Evolutionary conservation across 106 monocot genomes (phyloP).

Genomic region (Posidonia australis): DNA sequence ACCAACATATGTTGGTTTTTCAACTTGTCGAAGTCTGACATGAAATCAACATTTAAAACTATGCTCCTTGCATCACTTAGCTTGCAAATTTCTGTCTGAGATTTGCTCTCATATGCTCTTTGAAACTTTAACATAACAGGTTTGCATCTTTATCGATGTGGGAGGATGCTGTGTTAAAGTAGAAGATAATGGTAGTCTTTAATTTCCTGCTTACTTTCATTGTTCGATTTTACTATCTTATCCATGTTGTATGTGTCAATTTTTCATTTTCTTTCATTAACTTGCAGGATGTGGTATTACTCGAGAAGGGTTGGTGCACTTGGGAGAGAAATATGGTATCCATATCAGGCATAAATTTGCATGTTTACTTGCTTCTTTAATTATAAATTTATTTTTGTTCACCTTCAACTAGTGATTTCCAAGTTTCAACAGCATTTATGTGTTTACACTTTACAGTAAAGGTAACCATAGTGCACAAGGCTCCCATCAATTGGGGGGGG

Average conservation of each 20-base stretch:
- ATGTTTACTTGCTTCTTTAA: background rate
- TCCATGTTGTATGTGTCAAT: background rate
- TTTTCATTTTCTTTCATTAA: background rate
- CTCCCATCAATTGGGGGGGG: too few species aligned
- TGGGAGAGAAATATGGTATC: constrained; percentile 77
- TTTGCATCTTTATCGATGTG: constrained; percentile 45
- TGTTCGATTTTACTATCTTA: background rate
- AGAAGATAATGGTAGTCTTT: constrained; percentile 72
- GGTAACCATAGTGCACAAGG: too few species aligned
- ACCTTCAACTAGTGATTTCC: too few species aligned
- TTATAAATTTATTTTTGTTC: too few species aligned
- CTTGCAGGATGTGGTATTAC: constrained; percentile 72
- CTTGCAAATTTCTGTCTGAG: background rate
- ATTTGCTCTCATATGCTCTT: background rate
- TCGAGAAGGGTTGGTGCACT: constrained; percentile 69
- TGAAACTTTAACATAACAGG: constrained; percentile 32
- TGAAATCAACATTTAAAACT: background rate
- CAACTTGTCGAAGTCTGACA: too few species aligned
- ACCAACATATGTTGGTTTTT: too few species aligned
- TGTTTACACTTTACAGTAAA: too few species aligned
- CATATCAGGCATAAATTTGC: background rate
- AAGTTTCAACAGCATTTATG: too few species aligned
- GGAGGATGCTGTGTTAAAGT: constrained; percentile 65
- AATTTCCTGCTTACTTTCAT: constrained; percentile 9
- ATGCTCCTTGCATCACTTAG: background rate